Percentiles rank a stretch among this genome's conserved stretches.
Evolutionary conservation across 176 grass and related monocot species (phyloP).

Genomic region (Thinopyrum elongatum): DNA sequence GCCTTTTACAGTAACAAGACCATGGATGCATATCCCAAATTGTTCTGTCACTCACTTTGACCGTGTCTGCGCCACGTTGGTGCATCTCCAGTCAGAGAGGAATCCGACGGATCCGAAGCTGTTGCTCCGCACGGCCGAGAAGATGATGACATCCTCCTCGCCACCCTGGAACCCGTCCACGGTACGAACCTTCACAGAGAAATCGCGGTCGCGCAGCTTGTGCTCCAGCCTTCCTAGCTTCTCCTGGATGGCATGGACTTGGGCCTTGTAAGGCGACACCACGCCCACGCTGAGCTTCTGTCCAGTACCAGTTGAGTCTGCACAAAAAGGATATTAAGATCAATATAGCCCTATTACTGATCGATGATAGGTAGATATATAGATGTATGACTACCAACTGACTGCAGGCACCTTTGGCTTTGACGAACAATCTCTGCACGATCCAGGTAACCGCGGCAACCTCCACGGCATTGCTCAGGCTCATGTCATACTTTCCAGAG

Average conservation of each 20-base stretch:
- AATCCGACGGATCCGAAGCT: conserved; percentile 42
- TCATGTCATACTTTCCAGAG: too few species aligned
- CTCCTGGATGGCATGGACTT: conserved; percentile 42
- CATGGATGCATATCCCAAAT: too few species aligned
- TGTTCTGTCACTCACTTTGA: conserved; percentile 33
- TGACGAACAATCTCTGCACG: conserved; percentile 23
- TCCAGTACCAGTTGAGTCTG: conserved; percentile 1
- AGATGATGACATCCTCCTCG: conserved; percentile 62
- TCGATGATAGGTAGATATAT: background rate
- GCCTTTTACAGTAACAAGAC: too few species aligned
- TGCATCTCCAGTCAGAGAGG: conserved; percentile 30
- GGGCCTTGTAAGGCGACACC: conserved; percentile 49
- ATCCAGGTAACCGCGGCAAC: background rate
- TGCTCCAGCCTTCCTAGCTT: conserved; percentile 25
- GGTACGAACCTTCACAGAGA: conserved; percentile 54
- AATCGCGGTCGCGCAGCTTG: background rate
- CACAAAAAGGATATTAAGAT: too few species aligned
- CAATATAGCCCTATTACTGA: too few species aligned
- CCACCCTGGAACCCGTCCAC: conserved; percentile 74
- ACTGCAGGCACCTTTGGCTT: conserved; percentile 28
- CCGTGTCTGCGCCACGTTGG: conserved; percentile 51
- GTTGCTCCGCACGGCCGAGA: conserved; percentile 60
- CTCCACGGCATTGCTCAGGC: too few species aligned
- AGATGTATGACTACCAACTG: background rate
- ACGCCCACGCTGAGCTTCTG: conserved; percentile 26